Percentiles rank a stretch among this genome's conserved stretches.
These are phyloP conservation scores for Suillus sp. DNA, from an alignment of 768 basidiomycete genomes.

Conservation along the genomic window DNA sequence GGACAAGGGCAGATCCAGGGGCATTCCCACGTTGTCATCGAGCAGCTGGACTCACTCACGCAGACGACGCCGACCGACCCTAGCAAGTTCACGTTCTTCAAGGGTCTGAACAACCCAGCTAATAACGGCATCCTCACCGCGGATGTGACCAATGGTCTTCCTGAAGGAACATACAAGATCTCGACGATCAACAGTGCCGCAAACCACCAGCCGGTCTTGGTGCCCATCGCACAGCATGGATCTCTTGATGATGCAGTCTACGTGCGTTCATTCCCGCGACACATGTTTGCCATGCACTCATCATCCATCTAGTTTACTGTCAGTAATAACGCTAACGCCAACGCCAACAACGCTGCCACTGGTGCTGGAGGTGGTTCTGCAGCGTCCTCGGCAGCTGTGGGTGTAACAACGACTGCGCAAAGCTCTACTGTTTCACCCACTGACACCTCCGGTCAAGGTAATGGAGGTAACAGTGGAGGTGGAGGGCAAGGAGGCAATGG, in stretches of 20 bases:
- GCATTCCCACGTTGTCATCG: constrained; percentile 61
- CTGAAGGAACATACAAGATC: constrained; percentile 59
- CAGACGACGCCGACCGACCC: constrained; percentile 52
- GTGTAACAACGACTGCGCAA: background rate
- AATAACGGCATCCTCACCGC: constrained; percentile 51
- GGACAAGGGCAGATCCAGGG: constrained; percentile 52
- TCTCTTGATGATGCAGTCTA: constrained; percentile 61
- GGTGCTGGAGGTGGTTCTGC: constrained; percentile 13
- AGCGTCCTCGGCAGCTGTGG: background rate
- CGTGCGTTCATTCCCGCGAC: constrained; percentile 38
- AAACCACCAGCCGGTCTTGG: constrained; percentile 62
- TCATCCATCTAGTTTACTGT: constrained; percentile 36
- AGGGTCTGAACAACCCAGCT: constrained; percentile 47
- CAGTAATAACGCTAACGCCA: constrained; percentile 16
- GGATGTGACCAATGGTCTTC: constrained; percentile 54
- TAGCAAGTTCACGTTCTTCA: constrained; percentile 57
- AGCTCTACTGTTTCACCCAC: constrained; percentile 10
- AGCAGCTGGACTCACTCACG: constrained; percentile 43
- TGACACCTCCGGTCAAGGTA: background rate
- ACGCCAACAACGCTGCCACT: constrained; percentile 3
- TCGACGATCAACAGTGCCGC: constrained; percentile 56
- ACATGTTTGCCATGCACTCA: constrained; percentile 12
- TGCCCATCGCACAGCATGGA: constrained; percentile 63
- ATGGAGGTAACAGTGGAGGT: constrained; percentile 14
- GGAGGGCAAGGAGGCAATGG: constrained; percentile 1